These are phyloP conservation scores for Pseudogymnoascus sp. DNA, from an alignment of 2,329 filamentous ascomycete genomes.

Conservation along the genomic window DNA sequence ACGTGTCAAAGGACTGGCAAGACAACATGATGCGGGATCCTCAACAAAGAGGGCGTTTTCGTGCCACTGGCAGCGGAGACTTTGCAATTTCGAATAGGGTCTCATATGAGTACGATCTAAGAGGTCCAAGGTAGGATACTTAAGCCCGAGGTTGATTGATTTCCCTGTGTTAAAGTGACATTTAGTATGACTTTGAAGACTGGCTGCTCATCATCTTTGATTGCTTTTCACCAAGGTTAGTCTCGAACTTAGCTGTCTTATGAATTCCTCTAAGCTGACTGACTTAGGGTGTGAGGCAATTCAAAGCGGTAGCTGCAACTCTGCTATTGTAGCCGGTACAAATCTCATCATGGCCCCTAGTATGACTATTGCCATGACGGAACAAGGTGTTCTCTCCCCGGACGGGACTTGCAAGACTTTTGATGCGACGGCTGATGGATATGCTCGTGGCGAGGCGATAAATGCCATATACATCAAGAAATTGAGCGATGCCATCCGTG, in stretches of 20 bases:
- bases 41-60: constrained; percentile 27
- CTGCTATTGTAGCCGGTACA: constrained; percentile 21
- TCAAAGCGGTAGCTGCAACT: constrained; percentile 43
- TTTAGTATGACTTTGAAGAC: background rate
- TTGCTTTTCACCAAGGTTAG: background rate
- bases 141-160: background rate
- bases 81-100: background rate
- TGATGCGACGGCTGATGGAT: constrained; percentile 37
- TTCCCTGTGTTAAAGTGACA: background rate
- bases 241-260: background rate
- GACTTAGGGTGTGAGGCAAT: background rate
- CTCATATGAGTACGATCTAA: background rate
- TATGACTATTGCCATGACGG: constrained; percentile 23
- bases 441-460: constrained; percentile 40
- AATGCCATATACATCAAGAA: constrained; percentile 36
- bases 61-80: background rate
- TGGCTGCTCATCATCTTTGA: background rate
- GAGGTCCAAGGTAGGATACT: background rate
- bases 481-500: constrained; percentile 33
- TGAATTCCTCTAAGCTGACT: background rate
- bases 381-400: constrained; percentile 24
- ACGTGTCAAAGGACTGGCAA: background rate
- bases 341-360: constrained; percentile 18
- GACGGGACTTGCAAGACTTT: constrained; percentile 29
- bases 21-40: constrained; percentile 13